Base-by-base conservation (phyloP, 2,329 filamentous ascomycete species). In the Botrytis pseudocinerea region DNA sequence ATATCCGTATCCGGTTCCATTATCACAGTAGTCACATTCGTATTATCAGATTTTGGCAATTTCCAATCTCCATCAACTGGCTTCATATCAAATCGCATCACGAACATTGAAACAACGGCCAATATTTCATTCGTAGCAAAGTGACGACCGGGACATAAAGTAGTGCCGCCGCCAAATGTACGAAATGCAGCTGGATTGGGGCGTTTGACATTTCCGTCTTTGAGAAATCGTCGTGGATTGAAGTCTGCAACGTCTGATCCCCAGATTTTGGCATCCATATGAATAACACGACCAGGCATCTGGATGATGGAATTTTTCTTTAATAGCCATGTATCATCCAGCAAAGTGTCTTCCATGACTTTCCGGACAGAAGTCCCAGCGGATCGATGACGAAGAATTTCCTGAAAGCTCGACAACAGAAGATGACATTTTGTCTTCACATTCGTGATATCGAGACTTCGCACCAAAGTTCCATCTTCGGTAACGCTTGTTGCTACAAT, bases 391-490 rank as follows among this genome's bases (percentile, higher is more conserved):
- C 85, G 82, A 7, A 68, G 64, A 2, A 81, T 81, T 74, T 86
- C 84, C 66, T 85, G 81, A 59, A 83, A 82, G 4, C 81, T 80
- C 10, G 84, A 84, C 4, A 82, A 73, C 6, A 86, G 74, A 0
- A 83, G 78, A 3, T 82, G 82, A 74, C 83, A 85, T 3, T 71
- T 76, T 1, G 32, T 40, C 61, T 73, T 61, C 68, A 70, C 54
- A 46, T 59, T 32, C 40, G 51, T 70, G 20, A 70, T 46, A 61
- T 70, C 68, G 40, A 70, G 68, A 18, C 18, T 70, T 14, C n/a
- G 28, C 4, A 6, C 3, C 4, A 38, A 10, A 22, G 16, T 46
- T 10, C 54, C 40, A n/a, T 69, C 22, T 22, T 40, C 32, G 14
- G 20, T n/a, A 2, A 4, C 5, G 6, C 16, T 20, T 40, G 28